phyloP scores from a whole-genome alignment of 2,329 filamentous ascomycete genomes.

The Eutypella sp. region DNA sequence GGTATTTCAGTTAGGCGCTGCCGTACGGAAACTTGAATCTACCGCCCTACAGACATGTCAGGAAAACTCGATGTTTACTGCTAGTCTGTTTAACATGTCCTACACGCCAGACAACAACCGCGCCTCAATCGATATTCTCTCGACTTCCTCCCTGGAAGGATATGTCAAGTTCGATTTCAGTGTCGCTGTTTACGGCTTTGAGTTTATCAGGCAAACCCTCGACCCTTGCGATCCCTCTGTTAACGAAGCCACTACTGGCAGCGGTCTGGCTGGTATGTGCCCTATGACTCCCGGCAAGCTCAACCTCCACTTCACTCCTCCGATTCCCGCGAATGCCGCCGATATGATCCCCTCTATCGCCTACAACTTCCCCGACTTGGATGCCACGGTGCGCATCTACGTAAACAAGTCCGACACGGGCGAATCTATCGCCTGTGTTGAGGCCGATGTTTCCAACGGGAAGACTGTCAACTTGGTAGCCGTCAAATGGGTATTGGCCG shows the following conservation, averaged over 20 bases:
- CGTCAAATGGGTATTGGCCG: conserved; percentile 74
- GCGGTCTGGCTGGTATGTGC: conserved; percentile 70
- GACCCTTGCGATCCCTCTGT: conserved; percentile 61
- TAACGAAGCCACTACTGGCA: conserved; percentile 8
- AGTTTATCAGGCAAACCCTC: conserved; percentile 60
- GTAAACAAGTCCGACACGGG: conserved; percentile 60
- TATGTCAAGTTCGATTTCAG: conserved; percentile 73
- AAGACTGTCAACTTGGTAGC: conserved; percentile 77
- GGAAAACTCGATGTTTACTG: conserved; percentile 77
- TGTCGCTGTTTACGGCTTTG: conserved; percentile 78
- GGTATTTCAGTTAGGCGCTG: conserved; percentile 39
- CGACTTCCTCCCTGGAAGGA: conserved; percentile 76
- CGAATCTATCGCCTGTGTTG: conserved; percentile 67
- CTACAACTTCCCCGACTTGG: conserved; percentile 77
- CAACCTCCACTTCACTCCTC: conserved; percentile 64
- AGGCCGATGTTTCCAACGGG: conserved; percentile 75
- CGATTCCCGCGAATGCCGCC: conserved; percentile 50
- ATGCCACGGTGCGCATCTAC: conserved; percentile 69
- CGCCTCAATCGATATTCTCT: conserved; percentile 69
- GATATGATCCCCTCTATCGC: conserved; percentile 68
- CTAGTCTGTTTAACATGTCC: conserved; percentile 80
- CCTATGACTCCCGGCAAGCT: conserved; percentile 86
- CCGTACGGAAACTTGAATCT: conserved; percentile 65
- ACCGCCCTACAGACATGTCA: conserved; percentile 83
- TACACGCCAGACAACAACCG: conserved; percentile 73